Evolutionary conservation across 2,329 filamentous ascomycete species (phyloP).

Genomic region (Knufia petricola): DNA sequence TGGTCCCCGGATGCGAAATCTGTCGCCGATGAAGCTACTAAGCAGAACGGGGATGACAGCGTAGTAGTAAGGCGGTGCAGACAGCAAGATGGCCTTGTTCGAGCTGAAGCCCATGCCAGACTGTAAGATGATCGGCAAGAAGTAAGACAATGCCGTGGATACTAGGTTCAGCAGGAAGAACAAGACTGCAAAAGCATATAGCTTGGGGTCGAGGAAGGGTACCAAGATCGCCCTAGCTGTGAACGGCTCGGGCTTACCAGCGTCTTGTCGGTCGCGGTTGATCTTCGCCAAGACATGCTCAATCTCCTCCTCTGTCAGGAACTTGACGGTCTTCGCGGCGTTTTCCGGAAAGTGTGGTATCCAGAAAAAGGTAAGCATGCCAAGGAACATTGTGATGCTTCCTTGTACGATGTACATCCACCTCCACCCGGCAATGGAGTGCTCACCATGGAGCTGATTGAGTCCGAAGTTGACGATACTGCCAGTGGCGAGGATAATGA

Average conservation of each 20-base stretch:
- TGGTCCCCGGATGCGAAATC: slow-evolving; percentile 49
- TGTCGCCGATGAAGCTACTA: slow-evolving; percentile 54
- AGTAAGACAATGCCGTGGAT: slow-evolving; percentile 56
- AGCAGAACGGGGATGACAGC: slow-evolving; percentile 54
- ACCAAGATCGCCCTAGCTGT: slow-evolving; percentile 45
- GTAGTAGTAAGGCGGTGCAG: slow-evolving; percentile 60
- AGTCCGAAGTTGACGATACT: slow-evolving; percentile 59
- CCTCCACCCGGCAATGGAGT: slow-evolving; percentile 52
- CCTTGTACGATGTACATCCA: slow-evolving; percentile 64
- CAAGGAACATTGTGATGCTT: slow-evolving; percentile 49
- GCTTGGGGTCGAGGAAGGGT: slow-evolving; percentile 50
- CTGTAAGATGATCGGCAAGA: slow-evolving; percentile 49
- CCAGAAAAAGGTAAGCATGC: slow-evolving; percentile 57
- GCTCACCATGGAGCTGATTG: slow-evolving; percentile 51
- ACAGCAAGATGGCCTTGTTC: slow-evolving; percentile 50
- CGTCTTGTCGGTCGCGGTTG: slow-evolving; percentile 50
- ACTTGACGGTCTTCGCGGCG: slow-evolving; percentile 46
- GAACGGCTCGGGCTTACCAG: slow-evolving; percentile 45
- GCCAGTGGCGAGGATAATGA: slow-evolving; percentile 56
- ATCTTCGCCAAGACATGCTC: slow-evolving; percentile 39
- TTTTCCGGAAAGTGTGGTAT: slow-evolving; percentile 61
- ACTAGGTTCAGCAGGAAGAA: slow-evolving; percentile 61
- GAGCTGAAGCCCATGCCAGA: slow-evolving; percentile 46
- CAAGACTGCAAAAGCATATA: slow-evolving; percentile 55
- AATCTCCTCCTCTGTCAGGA: slow-evolving; percentile 48